phyloP scores from a whole-genome alignment of 1,284 basidiomycete species.

The Puccinia coronata region DNA sequence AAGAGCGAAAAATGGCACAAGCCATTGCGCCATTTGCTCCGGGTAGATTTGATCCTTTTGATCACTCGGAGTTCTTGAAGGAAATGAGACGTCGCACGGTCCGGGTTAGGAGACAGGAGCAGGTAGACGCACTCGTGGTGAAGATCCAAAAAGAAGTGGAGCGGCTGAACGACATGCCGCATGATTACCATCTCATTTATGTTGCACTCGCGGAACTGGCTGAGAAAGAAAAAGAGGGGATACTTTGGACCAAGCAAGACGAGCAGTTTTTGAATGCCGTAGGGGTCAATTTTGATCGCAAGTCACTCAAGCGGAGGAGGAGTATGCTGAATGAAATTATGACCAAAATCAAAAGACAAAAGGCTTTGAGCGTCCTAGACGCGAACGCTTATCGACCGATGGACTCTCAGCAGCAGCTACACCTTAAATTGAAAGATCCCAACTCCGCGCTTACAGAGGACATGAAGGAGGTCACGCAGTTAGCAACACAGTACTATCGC shows the following conservation, averaged over 20 bases:
- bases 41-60: too few species aligned
- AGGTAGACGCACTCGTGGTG: neutral
- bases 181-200: neutral
- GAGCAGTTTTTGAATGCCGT: neutral
- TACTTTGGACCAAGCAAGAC: neutral
- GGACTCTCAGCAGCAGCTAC: neutral
- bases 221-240: neutral
- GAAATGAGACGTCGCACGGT: neutral
- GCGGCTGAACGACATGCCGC: neutral
- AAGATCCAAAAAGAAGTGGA: neutral
- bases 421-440: neutral
- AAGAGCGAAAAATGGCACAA: neutral
- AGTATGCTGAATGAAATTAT: neutral
- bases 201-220: neutral
- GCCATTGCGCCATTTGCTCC: neutral
- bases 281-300: neutral
- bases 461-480: neutral
- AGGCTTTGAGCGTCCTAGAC: neutral
- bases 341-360: neutral
- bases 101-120: neutral
- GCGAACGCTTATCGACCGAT: neutral
- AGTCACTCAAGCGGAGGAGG: neutral
- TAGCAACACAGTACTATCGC: conserved; percentile 12
- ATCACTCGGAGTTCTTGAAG: neutral
- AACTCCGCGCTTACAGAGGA: neutral